Evolutionary conservation across 306 rosid genomes (phyloP).

Genomic region (Comarum palustre): DNA sequence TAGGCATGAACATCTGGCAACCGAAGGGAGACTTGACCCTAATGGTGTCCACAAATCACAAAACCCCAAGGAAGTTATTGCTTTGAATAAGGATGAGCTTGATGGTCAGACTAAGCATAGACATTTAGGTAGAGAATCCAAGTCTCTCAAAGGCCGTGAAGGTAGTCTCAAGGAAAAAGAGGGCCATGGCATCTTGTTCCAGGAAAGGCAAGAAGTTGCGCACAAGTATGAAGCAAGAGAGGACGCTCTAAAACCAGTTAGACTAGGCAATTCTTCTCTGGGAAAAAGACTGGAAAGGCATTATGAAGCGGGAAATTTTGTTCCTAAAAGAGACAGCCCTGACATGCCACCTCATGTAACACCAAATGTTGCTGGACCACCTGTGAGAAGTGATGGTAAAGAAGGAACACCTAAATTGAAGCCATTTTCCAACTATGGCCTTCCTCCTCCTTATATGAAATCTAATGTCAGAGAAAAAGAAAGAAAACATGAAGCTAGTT

Average conservation of each 20-base stretch:
- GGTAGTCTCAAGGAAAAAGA: constrained; percentile 39
- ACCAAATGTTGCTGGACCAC: constrained; percentile 36
- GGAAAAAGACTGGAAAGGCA: constrained; percentile 42
- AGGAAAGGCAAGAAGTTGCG: constrained; percentile 43
- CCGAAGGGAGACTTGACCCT: constrained; percentile 30
- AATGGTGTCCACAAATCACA: constrained; percentile 34
- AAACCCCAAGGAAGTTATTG: constrained; percentile 39
- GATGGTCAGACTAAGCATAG: constrained; percentile 39
- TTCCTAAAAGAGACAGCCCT: constrained; percentile 37
- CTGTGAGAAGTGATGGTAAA: constrained; percentile 33
- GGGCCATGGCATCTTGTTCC: constrained; percentile 30
- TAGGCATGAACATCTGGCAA: constrained; percentile 25
- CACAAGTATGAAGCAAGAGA: constrained; percentile 40
- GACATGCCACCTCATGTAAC: constrained; percentile 36
- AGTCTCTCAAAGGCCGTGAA: constrained; percentile 35
- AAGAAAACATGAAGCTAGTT: constrained; percentile 28
- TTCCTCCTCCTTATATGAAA: constrained; percentile 90
- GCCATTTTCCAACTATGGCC: constrained; percentile 45
- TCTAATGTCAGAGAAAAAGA: constrained; percentile 49
- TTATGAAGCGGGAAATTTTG: constrained; percentile 39
- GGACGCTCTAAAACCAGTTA: constrained; percentile 41
- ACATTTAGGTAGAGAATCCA: constrained; percentile 37
- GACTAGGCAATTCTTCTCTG: constrained; percentile 46
- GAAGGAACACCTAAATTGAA: constrained; percentile 49
- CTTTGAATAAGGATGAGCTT: constrained; percentile 40